Evolutionary conservation across 768 basidiomycete genomes (phyloP).

Genomic region (Kwoniella europaea): DNA sequence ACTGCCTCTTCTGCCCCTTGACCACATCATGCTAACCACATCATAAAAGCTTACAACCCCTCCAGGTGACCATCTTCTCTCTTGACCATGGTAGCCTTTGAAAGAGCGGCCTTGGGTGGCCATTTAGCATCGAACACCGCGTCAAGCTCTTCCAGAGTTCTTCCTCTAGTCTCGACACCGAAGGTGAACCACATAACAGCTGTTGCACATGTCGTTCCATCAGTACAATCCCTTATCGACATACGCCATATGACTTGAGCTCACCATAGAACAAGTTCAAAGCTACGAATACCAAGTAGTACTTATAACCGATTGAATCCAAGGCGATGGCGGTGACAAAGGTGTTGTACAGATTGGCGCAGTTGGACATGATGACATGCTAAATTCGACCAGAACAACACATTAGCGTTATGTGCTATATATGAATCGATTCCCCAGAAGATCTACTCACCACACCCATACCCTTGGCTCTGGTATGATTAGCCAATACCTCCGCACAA

Average conservation of each 20-base stretch:
- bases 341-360: conserved; percentile 61
- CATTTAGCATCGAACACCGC: conserved; percentile 53
- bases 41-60: conserved; percentile 1
- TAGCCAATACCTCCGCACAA: conserved; percentile 65
- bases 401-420: not conserved
- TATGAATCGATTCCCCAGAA: not conserved
- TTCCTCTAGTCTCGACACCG: conserved; percentile 52
- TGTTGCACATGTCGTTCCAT: conserved; percentile 3
- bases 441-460: conserved; percentile 64
- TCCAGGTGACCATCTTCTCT: conserved; percentile 50
- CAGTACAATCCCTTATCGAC: not conserved
- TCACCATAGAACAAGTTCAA: conserved; percentile 31
- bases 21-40: not conserved
- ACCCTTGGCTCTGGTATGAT: conserved; percentile 68
- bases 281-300: conserved; percentile 40
- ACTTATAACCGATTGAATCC: conserved; percentile 30
- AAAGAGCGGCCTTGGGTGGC: conserved; percentile 40
- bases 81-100: conserved; percentile 9
- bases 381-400: not conserved
- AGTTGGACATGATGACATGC: conserved; percentile 40
- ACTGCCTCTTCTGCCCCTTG: too few relatives aligned
- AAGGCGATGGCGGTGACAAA: conserved; percentile 50
- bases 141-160: conserved; percentile 58
- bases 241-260: conserved; percentile 7
- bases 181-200: conserved; percentile 49